Evolutionary conservation across 164 flowering plant genomes (phyloP), one percentile per base, ranked within the genome.

Genomic region (Saururus chinensis): DNA sequence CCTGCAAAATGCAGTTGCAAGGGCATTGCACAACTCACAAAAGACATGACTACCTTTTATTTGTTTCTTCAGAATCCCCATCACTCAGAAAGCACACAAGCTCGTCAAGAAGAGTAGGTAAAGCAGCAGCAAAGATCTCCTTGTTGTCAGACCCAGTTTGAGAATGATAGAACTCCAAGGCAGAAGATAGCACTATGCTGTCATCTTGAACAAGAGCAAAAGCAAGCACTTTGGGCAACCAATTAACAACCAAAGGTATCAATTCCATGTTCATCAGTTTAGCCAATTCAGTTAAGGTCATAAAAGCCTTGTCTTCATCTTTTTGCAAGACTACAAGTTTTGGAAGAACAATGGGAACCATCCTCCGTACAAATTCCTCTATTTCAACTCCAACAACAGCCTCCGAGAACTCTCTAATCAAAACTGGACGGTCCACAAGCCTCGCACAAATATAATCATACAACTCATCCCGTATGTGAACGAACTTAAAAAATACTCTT

Each of bases 201-300:
- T 91, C 84, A 73, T 80, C 77, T 79, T 64, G 86, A 70, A 82
- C 76, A 56, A 95, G 93, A 71, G 88, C 93, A 76, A 74, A 95
- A 54, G 99, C 95, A 70, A 95, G 96, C 67, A 95, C 99, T 77
- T 85, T 89, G 5, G 97, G 99, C 54, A 91, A 72, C 92, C 92
- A 91, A 70, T 80, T 77, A 53, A 91, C 86, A 62, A 81, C 73
- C 64, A 91, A 71, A 48, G 81, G 83, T 66, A 86, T 89, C 75
- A 87, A 66, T 67, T 91, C 97, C 40, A 79, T 83, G 56, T 82
- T 71, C 73, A 87, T 65, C 67, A 71, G 79, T 74, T 80, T 86
- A 63, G 96, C 93, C 72, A 91, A 65, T 70, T 83, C 92, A 63
- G 76, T 59, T 68, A 95, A 78, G 58, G 73, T 80, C 56, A 66